Base-by-base conservation (phyloP, 495 filamentous ascomycete species). In the Cryomyces antarcticus region DNA sequence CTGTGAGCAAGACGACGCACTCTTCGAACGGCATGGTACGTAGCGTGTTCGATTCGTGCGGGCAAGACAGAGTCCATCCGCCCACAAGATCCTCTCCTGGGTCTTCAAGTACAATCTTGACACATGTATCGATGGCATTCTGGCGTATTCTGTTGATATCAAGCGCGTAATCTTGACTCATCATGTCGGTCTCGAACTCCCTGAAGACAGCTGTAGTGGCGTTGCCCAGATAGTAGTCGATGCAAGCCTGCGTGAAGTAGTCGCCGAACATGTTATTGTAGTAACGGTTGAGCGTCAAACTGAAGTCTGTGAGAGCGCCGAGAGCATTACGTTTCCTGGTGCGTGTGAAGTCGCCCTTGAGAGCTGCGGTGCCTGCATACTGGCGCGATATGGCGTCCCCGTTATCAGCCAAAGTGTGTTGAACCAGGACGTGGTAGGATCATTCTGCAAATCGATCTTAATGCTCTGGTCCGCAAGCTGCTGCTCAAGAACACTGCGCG, bases 331-430 rank as follows among this genome's bases (percentile, higher is more conserved):
- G 77, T 64, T 89, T 89, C 33, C 76, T 68, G 4, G 88, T 95
- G 28, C 88, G 70, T 6, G 89, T 95, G 51, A 83, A 96, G 59
- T 96, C 89, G 4, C 88, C 88, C 57, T 96, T 96, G 54, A 96
- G 68, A 0, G 88, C 88, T 4, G 84, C 82, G 0, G 88, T 94
- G 5, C 82, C 88, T 5, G 88, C 85, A 52, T 96, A 78, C 50
- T 72, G 68, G 41, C 66, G 39, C 5, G 73, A 78, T 44, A 82
- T 74, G 2, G 77, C 73, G 56, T 84, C 80, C 24, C 78, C 88
- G 48, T 95, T 95, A 52, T 96, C 88, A 3, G 88, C 88, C 88
- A 96, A 0, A 95, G 65, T 0, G 73, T 80, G 61, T 96, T 94
- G 61, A 95, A 95, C 84, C 86, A 94, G 33, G 73, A 67, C 3